These are phyloP conservation scores for Coemansia pectinata DNA, from an alignment of 192 early-diverging fungal genomes.

Conservation along the genomic window DNA sequence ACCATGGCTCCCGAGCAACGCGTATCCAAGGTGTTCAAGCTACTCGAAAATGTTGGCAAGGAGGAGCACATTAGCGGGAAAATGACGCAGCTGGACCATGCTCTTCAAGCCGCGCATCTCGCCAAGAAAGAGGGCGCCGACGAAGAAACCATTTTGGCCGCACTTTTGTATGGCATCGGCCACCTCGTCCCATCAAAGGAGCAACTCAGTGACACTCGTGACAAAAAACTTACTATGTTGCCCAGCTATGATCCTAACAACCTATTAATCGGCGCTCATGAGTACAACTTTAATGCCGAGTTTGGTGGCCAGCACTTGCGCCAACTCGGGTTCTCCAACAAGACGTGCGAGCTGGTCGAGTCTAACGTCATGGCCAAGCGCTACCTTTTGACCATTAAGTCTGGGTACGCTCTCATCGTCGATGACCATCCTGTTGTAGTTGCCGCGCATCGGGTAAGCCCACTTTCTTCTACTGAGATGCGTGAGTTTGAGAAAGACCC, in stretches of 20 bases:
- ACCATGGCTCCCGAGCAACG: neutral
- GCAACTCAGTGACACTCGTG: too few species aligned
- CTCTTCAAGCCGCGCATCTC: slow-evolving; percentile 53
- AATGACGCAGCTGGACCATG: slow-evolving; percentile 60
- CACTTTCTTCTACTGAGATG: slow-evolving; percentile 50
- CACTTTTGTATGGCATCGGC: slow-evolving; percentile 61
- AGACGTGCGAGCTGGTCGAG: slow-evolving; percentile 55
- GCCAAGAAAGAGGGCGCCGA: slow-evolving; percentile 50
- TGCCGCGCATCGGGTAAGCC: too few species aligned
- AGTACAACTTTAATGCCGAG: too few species aligned
- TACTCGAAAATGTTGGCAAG: slow-evolving; percentile 54
- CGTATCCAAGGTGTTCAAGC: slow-evolving; percentile 49
- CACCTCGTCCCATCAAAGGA: slow-evolving; percentile 55
- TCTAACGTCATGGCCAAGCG: slow-evolving; percentile 60
- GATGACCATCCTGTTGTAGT: too few species aligned
- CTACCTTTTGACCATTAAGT: slow-evolving; percentile 55
- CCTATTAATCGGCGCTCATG: too few species aligned
- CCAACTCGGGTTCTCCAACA: too few species aligned
- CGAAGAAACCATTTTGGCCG: slow-evolving; percentile 57
- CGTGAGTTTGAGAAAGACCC: slow-evolving; percentile 55
- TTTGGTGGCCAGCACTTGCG: too few species aligned
- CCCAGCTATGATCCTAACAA: too few species aligned
- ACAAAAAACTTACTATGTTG: too few species aligned
- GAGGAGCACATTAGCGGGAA: slow-evolving; percentile 59
- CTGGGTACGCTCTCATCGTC: too few species aligned